These are phyloP conservation scores for Trichoderma citrinoviride DNA, from an alignment of 2,329 filamentous ascomycete genomes.

Conservation along the genomic window DNA sequence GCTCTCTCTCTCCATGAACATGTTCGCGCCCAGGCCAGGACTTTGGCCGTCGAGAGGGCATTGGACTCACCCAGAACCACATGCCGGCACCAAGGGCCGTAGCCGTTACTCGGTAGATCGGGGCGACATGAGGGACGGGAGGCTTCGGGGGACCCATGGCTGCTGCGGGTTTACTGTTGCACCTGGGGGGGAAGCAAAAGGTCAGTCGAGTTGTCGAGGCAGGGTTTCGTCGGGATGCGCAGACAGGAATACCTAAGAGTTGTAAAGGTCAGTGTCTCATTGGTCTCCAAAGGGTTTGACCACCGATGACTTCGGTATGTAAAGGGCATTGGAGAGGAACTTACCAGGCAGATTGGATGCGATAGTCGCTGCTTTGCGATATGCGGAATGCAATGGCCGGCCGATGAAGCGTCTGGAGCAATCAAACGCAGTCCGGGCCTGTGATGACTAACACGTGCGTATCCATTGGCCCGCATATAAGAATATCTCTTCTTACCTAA, in stretches of 20 bases:
- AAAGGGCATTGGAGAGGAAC: background rate
- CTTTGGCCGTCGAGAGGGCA: background rate
- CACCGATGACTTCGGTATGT: background rate
- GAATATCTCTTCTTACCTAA: background rate
- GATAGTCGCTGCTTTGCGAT: constrained; percentile 3
- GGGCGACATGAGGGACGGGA: constrained; percentile 49
- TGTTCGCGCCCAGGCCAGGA: background rate
- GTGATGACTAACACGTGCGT: background rate
- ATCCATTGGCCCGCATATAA: background rate
- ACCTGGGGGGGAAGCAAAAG: background rate
- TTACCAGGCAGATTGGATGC: constrained; percentile 2
- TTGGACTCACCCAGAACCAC: constrained; percentile 22
- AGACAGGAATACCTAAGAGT: background rate
- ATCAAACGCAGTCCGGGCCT: background rate
- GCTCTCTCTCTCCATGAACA: background rate
- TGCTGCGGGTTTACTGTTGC: constrained; percentile 17
- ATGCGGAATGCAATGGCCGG: constrained; percentile 7
- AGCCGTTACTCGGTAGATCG: constrained; percentile 78
- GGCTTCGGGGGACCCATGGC: constrained; percentile 40
- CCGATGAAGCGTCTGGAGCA: constrained; percentile 2
- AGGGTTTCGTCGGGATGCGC: background rate
- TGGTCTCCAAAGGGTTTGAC: background rate
- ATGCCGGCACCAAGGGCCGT: constrained; percentile 76
- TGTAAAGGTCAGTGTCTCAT: background rate
- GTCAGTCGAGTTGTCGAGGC: background rate